Conservation (phyloP, 176 grass and related monocot genomes). For the Carex cristatella region DNA sequence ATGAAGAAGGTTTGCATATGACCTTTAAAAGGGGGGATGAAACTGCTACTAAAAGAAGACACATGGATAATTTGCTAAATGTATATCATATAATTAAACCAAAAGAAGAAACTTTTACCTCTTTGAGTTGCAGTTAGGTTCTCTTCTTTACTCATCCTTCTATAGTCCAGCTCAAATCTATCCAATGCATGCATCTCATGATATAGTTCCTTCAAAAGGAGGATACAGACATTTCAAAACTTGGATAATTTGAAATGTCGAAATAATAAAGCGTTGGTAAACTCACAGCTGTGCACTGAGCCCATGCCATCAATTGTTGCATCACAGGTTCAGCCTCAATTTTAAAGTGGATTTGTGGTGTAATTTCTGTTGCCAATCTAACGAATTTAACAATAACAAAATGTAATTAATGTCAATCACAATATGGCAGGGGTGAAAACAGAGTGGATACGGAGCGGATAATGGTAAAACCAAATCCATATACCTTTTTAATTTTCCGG, state of each 20-base stretch:
- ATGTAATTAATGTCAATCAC: background rate
- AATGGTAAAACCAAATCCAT: too few species aligned
- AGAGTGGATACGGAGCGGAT: too few species aligned
- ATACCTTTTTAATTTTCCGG: too few species aligned
- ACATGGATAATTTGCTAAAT: background rate
- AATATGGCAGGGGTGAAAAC: background rate
- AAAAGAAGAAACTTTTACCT: slow-evolving; percentile 43
- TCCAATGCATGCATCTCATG: slow-evolving; percentile 97
- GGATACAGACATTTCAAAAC: slow-evolving; percentile 1
- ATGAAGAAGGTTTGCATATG: background rate
- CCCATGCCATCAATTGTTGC: slow-evolving; percentile 66
- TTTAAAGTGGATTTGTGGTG: slow-evolving; percentile 66
- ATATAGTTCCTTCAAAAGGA: slow-evolving; percentile 72
- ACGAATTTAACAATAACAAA: slow-evolving; percentile 3
- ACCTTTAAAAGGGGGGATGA: background rate
- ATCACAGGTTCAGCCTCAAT: slow-evolving; percentile 78
- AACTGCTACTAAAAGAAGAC: background rate
- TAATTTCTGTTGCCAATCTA: slow-evolving; percentile 69
- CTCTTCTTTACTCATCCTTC: slow-evolving; percentile 78
- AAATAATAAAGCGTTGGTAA: slow-evolving; percentile 17
- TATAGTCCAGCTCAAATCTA: slow-evolving; percentile 92
- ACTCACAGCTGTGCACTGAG: slow-evolving; percentile 92
- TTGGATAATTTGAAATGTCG: slow-evolving; percentile 16
- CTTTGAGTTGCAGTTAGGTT: slow-evolving; percentile 53
- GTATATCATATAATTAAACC: background rate